Conservation (phyloP, 2,329 filamentous ascomycete species). For the Penicillium sclerotigenum region DNA sequence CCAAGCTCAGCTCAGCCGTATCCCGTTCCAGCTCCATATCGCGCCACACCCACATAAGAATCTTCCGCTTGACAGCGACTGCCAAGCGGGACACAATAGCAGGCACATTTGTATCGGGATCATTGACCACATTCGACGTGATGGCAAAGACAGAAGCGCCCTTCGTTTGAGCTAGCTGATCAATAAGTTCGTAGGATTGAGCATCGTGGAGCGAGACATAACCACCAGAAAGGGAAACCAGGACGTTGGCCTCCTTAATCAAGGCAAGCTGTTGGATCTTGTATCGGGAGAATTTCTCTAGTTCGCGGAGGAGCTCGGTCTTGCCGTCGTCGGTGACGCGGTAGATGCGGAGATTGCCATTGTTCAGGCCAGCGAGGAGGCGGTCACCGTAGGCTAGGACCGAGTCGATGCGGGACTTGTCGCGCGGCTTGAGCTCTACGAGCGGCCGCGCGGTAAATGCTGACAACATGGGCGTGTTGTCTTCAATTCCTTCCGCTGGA, state of each 20-base stretch:
- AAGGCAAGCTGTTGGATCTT: slow-evolving; percentile 91
- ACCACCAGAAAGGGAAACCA: slow-evolving; percentile 87
- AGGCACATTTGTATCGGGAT: slow-evolving; percentile 79
- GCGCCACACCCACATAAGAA: slow-evolving; percentile 93
- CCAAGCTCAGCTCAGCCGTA: slow-evolving; percentile 70
- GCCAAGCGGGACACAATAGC: slow-evolving; percentile 89
- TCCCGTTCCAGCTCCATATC: slow-evolving; percentile 80
- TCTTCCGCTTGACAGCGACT: slow-evolving; percentile 85
- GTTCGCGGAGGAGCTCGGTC: slow-evolving; percentile 82
- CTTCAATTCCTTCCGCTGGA: slow-evolving; percentile 18
- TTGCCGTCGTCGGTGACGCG: slow-evolving; percentile 64
- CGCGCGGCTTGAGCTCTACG: slow-evolving; percentile 90
- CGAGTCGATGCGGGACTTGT: slow-evolving; percentile 96
- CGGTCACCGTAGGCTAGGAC: slow-evolving; percentile 91
- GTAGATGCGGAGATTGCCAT: slow-evolving; percentile 84
- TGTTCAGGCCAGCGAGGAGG: slow-evolving; percentile 87
- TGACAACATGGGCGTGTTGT: slow-evolving; percentile 69
- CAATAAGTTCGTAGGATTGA: slow-evolving; percentile 75
- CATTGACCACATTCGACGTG: slow-evolving; percentile 92
- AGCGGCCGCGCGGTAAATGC: slow-evolving; percentile 95
- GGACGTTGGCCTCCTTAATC: slow-evolving; percentile 89
- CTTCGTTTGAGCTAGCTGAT: slow-evolving; percentile 77
- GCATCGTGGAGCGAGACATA: slow-evolving; percentile 88
- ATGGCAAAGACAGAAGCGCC: slow-evolving; percentile 88
- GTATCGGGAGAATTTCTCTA: slow-evolving; percentile 89